Evolutionary conservation across 2,329 filamentous ascomycete species (phyloP).

Genomic region (Penicillium verrucosum): DNA sequence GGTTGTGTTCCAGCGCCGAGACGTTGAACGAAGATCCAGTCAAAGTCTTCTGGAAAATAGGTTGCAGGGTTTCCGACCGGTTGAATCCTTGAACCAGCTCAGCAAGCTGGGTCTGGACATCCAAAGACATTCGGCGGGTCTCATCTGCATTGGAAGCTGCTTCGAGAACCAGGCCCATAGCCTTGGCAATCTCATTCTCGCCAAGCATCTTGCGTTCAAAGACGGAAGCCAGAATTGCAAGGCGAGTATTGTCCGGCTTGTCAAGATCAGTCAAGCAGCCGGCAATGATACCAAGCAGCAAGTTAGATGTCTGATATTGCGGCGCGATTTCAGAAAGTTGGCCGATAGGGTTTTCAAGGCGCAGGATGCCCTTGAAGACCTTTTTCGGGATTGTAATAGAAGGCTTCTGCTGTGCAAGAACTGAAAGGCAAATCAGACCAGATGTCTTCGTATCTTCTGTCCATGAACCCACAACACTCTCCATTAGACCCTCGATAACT

Average conservation of each 20-base stretch:
- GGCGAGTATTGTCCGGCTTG: conserved; percentile 38
- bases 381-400: conserved; percentile 66
- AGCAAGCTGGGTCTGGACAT: conserved; percentile 62
- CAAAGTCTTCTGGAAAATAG: conserved; percentile 65
- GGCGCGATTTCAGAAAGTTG: conserved; percentile 34
- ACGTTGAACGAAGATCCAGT: conserved; percentile 68
- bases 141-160: conserved; percentile 49
- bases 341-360: conserved; percentile 32
- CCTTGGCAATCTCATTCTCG: conserved; percentile 29
- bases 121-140: conserved; percentile 33
- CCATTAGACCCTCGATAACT: conserved; percentile 83
- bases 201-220: conserved; percentile 34
- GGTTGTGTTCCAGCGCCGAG: conserved; percentile 68
- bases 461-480: conserved; percentile 77
- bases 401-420: conserved; percentile 76
- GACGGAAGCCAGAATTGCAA: conserved; percentile 46
- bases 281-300: conserved; percentile 38
- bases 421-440: conserved; percentile 74
- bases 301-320: conserved; percentile 33
- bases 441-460: conserved; percentile 67
- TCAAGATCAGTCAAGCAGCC: conserved; percentile 34
- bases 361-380: conserved; percentile 57
- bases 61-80: conserved; percentile 57
- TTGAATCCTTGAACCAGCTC: conserved; percentile 65
- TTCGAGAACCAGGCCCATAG: conserved; percentile 34